These are phyloP conservation scores for Crithidia acanthocephali DNA, from an alignment of 208 protist species.

Conservation along the genomic window DNA sequence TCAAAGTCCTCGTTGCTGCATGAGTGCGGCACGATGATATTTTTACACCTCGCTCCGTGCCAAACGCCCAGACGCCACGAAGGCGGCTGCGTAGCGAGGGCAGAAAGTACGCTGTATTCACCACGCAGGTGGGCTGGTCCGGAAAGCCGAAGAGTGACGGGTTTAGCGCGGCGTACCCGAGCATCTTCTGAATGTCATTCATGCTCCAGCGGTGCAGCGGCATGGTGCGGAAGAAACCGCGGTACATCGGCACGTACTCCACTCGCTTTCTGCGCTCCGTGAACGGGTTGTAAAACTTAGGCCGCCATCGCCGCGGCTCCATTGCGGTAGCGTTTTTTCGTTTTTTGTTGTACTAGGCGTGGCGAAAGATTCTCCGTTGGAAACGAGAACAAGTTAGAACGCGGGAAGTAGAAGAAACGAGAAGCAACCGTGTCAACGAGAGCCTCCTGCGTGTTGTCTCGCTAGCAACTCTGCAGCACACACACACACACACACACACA, in stretches of 20 bases:
- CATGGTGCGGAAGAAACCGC: conserved; percentile 86
- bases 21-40: conserved; percentile 80
- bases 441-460: too few species aligned
- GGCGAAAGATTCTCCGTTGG: too few species aligned
- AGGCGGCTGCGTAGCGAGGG: conserved; percentile 73
- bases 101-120: conserved; percentile 89
- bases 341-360: too few species aligned
- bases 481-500: too few species aligned
- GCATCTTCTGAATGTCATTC: conserved; percentile 67
- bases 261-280: conserved; percentile 50
- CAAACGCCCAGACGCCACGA: conserved; percentile 82
- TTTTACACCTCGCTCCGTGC: conserved; percentile 85
- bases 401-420: too few species aligned
- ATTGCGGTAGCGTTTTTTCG: conserved; percentile 42
- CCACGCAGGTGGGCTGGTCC: conserved; percentile 83
- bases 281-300: conserved; percentile 89
- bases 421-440: too few species aligned
- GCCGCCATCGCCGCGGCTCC: conserved; percentile 81
- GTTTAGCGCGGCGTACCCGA: conserved; percentile 76
- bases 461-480: too few species aligned
- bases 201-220: conserved; percentile 83
- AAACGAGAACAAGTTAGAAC: too few species aligned
- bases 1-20: conserved; percentile 80
- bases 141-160: conserved; percentile 90
- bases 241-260: conserved; percentile 67